phyloP scores from a whole-genome alignment of 148 eudicot species.

The Persicaria maculosa region DNA sequence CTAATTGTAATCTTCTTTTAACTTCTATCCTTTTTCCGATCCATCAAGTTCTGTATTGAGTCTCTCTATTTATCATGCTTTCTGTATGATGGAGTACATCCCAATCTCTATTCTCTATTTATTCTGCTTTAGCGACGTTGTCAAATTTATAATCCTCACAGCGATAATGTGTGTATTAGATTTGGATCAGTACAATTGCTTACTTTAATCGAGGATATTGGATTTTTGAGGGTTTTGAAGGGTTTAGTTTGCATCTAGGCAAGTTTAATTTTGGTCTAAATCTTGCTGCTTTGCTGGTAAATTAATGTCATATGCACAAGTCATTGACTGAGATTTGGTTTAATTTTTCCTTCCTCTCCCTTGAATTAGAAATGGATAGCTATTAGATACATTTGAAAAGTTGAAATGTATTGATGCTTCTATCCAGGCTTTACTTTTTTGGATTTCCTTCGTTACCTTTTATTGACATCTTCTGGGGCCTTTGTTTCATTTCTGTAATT shows the following conservation, averaged over 20 bases:
- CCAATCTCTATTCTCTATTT: not conserved
- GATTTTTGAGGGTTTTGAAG: not conserved
- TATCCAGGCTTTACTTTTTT: not conserved
- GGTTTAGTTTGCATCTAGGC: not conserved
- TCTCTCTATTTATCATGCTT: not conserved
- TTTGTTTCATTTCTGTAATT: conserved; percentile 4
- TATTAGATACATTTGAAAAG: not conserved
- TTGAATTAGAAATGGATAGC: not conserved
- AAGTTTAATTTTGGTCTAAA: too few species aligned
- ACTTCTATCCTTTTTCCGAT: not conserved
- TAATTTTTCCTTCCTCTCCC: not conserved
- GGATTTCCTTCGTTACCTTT: not conserved
- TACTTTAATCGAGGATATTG: not conserved
- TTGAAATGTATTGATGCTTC: not conserved
- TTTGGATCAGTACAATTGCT: not conserved
- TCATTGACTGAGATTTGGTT: not conserved
- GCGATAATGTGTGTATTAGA: not conserved
- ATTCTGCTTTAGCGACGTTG: not conserved
- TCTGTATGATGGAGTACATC: not conserved
- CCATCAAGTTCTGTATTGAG: not conserved
- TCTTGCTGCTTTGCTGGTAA: not conserved
- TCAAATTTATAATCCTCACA: not conserved
- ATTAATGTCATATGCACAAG: not conserved
- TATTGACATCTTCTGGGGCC: not conserved
- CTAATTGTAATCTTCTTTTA: not conserved